phyloP scores from a whole-genome alignment of 495 filamentous ascomycete genomes.

The Usnea hakonensis region DNA sequence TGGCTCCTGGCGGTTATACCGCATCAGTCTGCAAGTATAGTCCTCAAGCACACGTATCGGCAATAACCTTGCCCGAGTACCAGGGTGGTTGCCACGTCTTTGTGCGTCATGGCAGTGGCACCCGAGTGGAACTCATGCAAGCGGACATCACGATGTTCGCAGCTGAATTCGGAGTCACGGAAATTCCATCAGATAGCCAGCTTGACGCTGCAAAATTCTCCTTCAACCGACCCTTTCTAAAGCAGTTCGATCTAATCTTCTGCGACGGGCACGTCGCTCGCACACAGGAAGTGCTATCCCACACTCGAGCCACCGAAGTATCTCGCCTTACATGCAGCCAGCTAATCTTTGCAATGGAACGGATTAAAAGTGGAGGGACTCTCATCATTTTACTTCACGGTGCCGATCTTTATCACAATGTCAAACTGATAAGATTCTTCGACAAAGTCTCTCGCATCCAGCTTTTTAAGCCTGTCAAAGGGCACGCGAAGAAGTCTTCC shows the following conservation, averaged over 20 bases:
- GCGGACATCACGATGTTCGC: constrained; percentile 50
- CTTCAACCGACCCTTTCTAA: constrained; percentile 20
- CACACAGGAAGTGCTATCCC: constrained; percentile 29
- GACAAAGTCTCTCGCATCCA: constrained; percentile 36
- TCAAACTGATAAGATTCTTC: constrained; percentile 36
- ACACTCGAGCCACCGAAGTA: constrained; percentile 36
- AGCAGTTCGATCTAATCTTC: constrained; percentile 45
- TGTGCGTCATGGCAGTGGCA: constrained; percentile 18
- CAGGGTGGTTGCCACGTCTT: constrained; percentile 41
- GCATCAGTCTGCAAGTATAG: constrained; percentile 31
- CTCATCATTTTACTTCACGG: constrained; percentile 42
- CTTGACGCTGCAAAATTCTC: constrained; percentile 39
- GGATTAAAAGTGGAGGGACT: constrained; percentile 34
- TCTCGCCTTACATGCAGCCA: constrained; percentile 33
- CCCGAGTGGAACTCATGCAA: constrained; percentile 26
- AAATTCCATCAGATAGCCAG: constrained; percentile 37
- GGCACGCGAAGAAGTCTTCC: constrained; percentile 39
- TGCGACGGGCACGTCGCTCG: constrained; percentile 52
- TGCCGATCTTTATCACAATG: constrained; percentile 33
- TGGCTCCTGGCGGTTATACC: constrained; percentile 50
- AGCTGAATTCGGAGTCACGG: constrained; percentile 39
- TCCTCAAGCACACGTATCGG: constrained; percentile 30
- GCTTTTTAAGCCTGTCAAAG: constrained; percentile 41
- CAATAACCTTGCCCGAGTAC: constrained; percentile 35
- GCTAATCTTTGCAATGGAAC: constrained; percentile 38